Base-by-base conservation (phyloP, 1,139 yeast species). In the Sugiyamaella novakii region DNA sequence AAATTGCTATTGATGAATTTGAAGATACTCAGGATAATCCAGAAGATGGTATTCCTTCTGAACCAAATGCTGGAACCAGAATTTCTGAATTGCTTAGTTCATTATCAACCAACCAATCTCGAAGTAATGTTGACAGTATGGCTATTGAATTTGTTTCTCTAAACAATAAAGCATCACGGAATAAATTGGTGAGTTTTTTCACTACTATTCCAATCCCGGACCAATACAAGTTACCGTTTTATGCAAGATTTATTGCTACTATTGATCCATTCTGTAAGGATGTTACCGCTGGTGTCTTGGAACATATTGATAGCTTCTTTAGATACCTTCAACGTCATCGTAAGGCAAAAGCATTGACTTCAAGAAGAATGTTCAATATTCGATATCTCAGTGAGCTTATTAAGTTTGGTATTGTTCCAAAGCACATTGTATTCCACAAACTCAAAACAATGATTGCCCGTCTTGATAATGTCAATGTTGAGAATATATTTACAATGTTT, bases 401-500 rank as follows among this genome's bases (percentile, higher is more conserved):
- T 41, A 87, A 87, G 62, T 91, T 89, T 65, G 81, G 79, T 56
- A 65, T 88, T 57, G 73, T 89, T n/a, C 94, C 95, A 0, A 71
- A 74, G 17, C 84, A 80, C 65, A 74, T 84, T 48, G 74, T 84
- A 3, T 85, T 88, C 64, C 92, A 88, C 65, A 84, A 81, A 61
- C 77, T 85, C 47, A 73, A 85, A 75, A 77, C 51, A 66, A 85
- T 46, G 70, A 75, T 51, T 29, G 56, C 48, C 38, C 35, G 43
- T 21, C 54, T 57, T 37, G 61, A 56, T 46, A 47, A 52, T 18
- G 37, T 41, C 31, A 60, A 55, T 46, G 53, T 54, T 31, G 63
- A 52, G 27, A 46, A 49, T n/a, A 34, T 61, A 47, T n/a, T 73
- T 72, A 36, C 78, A 7, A 70, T 88, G 46, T 83, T 87, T 60